Base-by-base conservation (phyloP, 441 rosid genomes). In the Kokia cookei region DNA sequence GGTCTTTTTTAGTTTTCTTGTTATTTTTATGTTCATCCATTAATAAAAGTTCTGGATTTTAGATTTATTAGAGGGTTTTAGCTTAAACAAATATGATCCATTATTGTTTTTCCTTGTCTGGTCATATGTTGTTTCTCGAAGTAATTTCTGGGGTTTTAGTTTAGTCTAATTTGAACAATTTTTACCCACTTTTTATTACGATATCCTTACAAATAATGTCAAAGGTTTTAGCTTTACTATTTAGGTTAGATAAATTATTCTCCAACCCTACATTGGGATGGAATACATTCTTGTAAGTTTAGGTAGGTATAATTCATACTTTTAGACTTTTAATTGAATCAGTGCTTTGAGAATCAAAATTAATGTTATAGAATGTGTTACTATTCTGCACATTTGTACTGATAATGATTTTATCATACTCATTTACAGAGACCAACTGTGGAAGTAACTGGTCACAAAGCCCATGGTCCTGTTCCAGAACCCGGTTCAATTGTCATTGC, bases 401-500 rank as follows among this genome's bases (percentile, higher is more conserved):
- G 59, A 60, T 35, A 32, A 27, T 74, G 9, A 22, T 13, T 59
- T 42, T 40, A 7, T 62, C 35, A n/a, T 76, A 35, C 61, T 75
- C 37, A 42, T 83, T 60, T 65, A 15, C 82, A 95, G 98, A 85
- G 90, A 79, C 86, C 97, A 59, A 84, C 74, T 73, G 91, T 89
- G 67, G 98, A 91, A 78, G 97, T 95, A 60, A 83, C 81, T 2
- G 92, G 98, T 73, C 96, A 86, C 80, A 95, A 90, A 80, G 91
- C 92, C 51, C 94, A 84, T 73, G 96, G 96, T 17, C 87, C 85
- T 64, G 91, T 95, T 55, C 97, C 98, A 13, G 94, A 90, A 78
- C 85, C 94, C 26, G 91, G 96, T 73, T 91, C 91, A 71, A 79
- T 90, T 78, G 94, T 91, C 65, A 80, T 91, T 74, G 96, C 89